A percentile compares a stretch with the other conserved stretches of the same genome.
Conservation (phyloP, 2,329 filamentous ascomycete species). For the Penicillium sp. region DNA sequence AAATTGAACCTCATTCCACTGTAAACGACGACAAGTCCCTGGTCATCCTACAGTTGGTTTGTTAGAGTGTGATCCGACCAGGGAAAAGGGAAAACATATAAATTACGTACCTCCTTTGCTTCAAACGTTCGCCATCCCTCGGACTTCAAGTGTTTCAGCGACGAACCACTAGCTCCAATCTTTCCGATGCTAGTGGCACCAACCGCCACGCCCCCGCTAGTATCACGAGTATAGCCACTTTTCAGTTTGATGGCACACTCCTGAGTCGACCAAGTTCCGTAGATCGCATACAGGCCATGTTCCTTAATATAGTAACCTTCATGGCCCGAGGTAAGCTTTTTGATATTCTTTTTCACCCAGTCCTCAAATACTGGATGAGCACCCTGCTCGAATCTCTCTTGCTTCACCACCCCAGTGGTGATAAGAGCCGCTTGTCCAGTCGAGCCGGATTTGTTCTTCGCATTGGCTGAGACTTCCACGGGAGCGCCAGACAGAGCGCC, state of each 20-base stretch:
- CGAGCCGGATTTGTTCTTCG: conserved; percentile 11
- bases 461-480: conserved; percentile 11
- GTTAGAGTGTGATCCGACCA: neutral
- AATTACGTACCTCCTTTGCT: conserved; percentile 1
- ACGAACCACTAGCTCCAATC: conserved; percentile 9
- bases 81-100: neutral
- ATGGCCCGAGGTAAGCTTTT: conserved; percentile 2
- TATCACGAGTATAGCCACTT: conserved; percentile 13
- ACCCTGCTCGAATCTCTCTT: conserved; percentile 1
- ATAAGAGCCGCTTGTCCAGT: conserved; percentile 15
- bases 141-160: conserved; percentile 5
- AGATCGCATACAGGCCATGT: conserved; percentile 11
- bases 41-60: neutral
- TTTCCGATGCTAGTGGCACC: conserved; percentile 15
- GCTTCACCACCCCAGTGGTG: neutral
- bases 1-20: conserved; percentile 5
- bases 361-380: neutral
- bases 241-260: conserved; percentile 13
- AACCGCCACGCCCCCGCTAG: conserved; percentile 11
- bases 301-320: conserved; percentile 8
- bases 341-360: conserved; percentile 13
- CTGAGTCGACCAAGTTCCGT: conserved; percentile 13
- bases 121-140: conserved; percentile 14
- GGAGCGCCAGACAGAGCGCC: conserved; percentile 5
- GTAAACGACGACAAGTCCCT: conserved; percentile 5